A percentile compares a stretch with the other conserved stretches of the same genome.
Conservation (phyloP, 768 basidiomycete species). For the Rhodocollybia butyracea region DNA sequence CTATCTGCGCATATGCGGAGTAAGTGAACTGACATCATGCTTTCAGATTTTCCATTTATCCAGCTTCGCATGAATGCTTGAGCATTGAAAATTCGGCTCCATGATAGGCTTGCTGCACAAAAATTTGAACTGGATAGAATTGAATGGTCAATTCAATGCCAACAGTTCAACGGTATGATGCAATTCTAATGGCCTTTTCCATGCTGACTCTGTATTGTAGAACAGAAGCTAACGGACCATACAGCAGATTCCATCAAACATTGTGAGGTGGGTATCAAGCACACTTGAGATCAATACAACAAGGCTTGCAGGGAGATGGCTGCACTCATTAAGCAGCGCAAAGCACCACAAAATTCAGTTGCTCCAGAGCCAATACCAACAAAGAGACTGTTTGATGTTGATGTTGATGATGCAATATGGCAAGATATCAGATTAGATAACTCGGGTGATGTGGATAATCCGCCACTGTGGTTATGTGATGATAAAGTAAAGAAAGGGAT, state of each 20-base stretch:
- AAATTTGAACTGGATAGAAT: not conserved
- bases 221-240: too few relatives aligned
- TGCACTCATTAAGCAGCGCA: not conserved
- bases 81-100: not conserved
- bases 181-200: too few relatives aligned
- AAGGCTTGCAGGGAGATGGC: not conserved
- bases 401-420: not conserved
- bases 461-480: not conserved
- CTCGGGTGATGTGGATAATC: not conserved
- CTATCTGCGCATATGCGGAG: slow-evolving; percentile 15
- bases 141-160: not conserved
- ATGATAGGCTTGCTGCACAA: not conserved
- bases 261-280: too few relatives aligned
- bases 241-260: too few relatives aligned
- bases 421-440: not conserved
- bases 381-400: not conserved
- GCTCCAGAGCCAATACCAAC: not conserved
- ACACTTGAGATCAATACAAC: too few relatives aligned
- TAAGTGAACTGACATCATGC: not conserved
- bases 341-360: not conserved
- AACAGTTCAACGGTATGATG: too few relatives aligned
- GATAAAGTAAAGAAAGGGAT: not conserved
- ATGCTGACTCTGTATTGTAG: too few relatives aligned
- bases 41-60: not conserved
- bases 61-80: not conserved